Conservation (phyloP, 1,284 basidiomycete genomes). For the Athelia psychrophila region DNA sequence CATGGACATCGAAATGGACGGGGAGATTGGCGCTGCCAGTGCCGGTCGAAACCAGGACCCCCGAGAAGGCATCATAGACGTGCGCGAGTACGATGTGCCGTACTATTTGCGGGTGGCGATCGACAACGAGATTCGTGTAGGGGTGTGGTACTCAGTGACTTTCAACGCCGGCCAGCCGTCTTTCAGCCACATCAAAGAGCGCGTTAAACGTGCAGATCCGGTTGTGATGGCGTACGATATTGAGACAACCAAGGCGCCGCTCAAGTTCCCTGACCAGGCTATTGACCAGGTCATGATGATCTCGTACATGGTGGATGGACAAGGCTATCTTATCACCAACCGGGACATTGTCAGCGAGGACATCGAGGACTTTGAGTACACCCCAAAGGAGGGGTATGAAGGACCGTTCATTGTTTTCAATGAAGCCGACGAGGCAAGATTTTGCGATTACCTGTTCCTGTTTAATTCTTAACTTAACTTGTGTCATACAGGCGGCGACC, state of each 20-base stretch:
- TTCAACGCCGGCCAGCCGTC: slow-evolving; percentile 81
- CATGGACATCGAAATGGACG: slow-evolving; percentile 68
- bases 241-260: slow-evolving; percentile 96
- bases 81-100: slow-evolving; percentile 95
- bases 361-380: slow-evolving; percentile 99
- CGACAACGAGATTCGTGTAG: slow-evolving; percentile 96
- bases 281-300: slow-evolving; percentile 99
- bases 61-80: slow-evolving; percentile 88
- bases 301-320: slow-evolving; percentile 96
- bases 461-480: slow-evolving; percentile 1
- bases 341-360: slow-evolving; percentile 97
- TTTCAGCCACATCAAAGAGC: slow-evolving; percentile 74
- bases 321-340: slow-evolving; percentile 97
- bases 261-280: slow-evolving; percentile 97
- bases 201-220: slow-evolving; percentile 98
- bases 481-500: slow-evolving; percentile 62
- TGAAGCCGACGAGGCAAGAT: slow-evolving; percentile 83
- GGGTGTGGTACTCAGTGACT: slow-evolving; percentile 92
- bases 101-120: slow-evolving; percentile 99
- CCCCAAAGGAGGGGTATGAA: slow-evolving; percentile 96
- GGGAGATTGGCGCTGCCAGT: slow-evolving; percentile 41
- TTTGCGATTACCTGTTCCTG: neutral
- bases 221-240: slow-evolving; percentile 99
- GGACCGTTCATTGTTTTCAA: slow-evolving; percentile 98
- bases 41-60: slow-evolving; percentile 71